Conservation (phyloP, 2,329 filamentous ascomycete genomes). For the Colletotrichum zoysiae region DNA sequence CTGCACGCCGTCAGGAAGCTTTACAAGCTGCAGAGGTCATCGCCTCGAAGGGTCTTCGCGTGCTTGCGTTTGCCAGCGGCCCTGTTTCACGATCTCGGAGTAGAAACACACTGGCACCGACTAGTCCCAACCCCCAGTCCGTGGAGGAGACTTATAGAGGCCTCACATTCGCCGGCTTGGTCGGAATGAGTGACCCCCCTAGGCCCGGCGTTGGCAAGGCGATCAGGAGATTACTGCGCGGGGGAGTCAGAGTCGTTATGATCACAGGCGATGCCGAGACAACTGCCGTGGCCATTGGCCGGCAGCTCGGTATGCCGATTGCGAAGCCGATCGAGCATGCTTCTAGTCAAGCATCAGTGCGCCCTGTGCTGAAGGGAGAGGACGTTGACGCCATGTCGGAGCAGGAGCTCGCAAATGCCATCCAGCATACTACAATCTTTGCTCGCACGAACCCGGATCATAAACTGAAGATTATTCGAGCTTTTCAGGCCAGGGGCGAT, state of each 20-base stretch:
- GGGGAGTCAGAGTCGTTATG: conserved; percentile 98
- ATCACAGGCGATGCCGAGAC: conserved; percentile 97
- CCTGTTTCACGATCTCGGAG: conserved; percentile 65
- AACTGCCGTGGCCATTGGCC: conserved; percentile 93
- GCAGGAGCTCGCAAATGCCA: conserved; percentile 84
- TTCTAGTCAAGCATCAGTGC: conserved; percentile 70
- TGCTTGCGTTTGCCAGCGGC: conserved; percentile 94
- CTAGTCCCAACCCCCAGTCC: conserved; percentile 51
- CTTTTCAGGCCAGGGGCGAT: conserved; percentile 91
- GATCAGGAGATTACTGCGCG: conserved; percentile 90
- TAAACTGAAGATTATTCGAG: conserved; percentile 96
- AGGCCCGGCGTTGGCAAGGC: conserved; percentile 90
- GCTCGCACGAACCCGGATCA: conserved; percentile 97
- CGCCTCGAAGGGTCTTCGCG: conserved; percentile 89
- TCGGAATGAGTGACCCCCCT: conserved; percentile 98
- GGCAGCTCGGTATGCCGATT: conserved; percentile 94
- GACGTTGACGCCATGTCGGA: conserved; percentile 95
- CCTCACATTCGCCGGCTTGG: conserved; percentile 89
- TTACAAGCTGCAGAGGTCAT: conserved; percentile 84
- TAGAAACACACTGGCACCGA: conserved; percentile 52
- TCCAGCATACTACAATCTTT: conserved; percentile 92
- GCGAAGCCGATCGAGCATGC: conserved; percentile 65
- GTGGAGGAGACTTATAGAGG: conserved; percentile 80
- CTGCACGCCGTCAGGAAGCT: conserved; percentile 78
- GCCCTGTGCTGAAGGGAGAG: conserved; percentile 84